phyloP scores from a whole-genome alignment of 805 yeast species.

The Isabelozyma heimii region DNA sequence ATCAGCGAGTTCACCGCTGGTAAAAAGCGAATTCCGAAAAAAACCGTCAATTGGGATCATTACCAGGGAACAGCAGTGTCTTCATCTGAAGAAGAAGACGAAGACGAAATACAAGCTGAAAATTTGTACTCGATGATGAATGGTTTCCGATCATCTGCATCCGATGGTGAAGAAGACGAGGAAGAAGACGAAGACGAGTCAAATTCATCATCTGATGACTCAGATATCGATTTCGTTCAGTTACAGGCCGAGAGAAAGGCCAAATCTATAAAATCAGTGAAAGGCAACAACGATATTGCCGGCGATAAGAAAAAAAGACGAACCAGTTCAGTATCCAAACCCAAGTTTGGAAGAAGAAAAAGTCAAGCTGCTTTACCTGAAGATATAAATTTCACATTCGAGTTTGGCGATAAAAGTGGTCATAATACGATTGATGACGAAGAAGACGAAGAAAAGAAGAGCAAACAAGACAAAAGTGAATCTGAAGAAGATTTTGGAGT shows the following conservation, averaged over 20 bases:
- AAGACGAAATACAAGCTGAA: conserved; percentile 11
- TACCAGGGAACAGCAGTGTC: conserved; percentile 18
- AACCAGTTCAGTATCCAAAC: conserved; percentile 12
- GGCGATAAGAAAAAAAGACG: conserved; percentile 5
- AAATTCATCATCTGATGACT: conserved; percentile 64
- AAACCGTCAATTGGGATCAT: conserved; percentile 16
- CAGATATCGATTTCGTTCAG: conserved; percentile 69
- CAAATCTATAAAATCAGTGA: conserved; percentile 48
- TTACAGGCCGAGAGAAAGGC: conserved; percentile 68
- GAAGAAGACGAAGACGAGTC: conserved; percentile 26
- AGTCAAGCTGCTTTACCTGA: conserved; percentile 41
- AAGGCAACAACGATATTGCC: conserved; percentile 14
- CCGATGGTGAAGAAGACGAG: conserved; percentile 4
- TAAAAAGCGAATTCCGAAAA: conserved; percentile 20
- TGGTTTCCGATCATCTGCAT: not conserved
- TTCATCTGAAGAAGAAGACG: conserved; percentile 5
- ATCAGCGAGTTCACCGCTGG: conserved; percentile 3
- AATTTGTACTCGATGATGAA: conserved; percentile 22
- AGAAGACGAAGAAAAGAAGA: conserved; percentile 6
- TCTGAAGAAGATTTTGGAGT: conserved; percentile 16
- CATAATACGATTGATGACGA: conserved; percentile 13
- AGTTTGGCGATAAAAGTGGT: conserved; percentile 31
- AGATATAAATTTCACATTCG: conserved; percentile 40
- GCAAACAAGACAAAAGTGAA: conserved; percentile 2
- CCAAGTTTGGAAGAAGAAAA: conserved; percentile 33